A percentile compares a stretch with the other conserved stretches of the same genome.
phyloP scores from a whole-genome alignment of 768 basidiomycete species.

The Boletus eberwhitei region DNA sequence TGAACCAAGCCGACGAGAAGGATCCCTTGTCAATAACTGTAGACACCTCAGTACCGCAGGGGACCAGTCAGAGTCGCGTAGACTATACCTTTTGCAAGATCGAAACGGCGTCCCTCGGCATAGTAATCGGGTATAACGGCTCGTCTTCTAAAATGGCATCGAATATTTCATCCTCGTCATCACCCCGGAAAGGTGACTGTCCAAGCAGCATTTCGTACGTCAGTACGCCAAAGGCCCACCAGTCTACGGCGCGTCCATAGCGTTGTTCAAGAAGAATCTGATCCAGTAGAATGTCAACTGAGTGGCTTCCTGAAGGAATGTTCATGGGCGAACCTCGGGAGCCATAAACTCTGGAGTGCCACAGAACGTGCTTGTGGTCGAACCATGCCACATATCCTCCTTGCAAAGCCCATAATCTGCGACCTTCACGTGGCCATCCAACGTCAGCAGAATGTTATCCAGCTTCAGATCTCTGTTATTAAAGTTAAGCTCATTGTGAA shows the following conservation, averaged over 20 bases:
- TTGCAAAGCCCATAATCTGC: constrained; percentile 99
- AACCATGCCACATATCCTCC: constrained; percentile 97
- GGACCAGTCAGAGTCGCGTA: neutral
- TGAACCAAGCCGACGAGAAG: constrained; percentile 84
- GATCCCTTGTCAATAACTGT: constrained; percentile 91
- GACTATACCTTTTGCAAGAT: constrained; percentile 82
- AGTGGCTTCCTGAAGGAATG: neutral
- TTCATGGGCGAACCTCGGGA: constrained; percentile 70
- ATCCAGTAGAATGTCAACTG: constrained; percentile 4
- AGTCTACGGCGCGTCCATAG: constrained; percentile 97
- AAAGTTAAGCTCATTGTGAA: neutral
- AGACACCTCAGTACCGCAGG: constrained; percentile 3
- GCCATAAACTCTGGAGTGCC: constrained; percentile 99
- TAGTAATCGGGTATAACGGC: constrained; percentile 97
- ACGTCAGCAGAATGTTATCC: constrained; percentile 94
- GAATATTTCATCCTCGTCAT: constrained; percentile 99
- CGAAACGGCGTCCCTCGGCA: constrained; percentile 96
- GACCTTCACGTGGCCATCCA: constrained; percentile 98
- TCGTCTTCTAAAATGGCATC: constrained; percentile 99
- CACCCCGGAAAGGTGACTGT: constrained; percentile 98
- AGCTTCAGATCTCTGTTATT: constrained; percentile 86
- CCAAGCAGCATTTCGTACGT: constrained; percentile 99
- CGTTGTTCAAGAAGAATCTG: constrained; percentile 99
- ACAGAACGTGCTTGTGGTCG: constrained; percentile 97
- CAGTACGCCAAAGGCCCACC: constrained; percentile 99